phyloP scores from a whole-genome alignment of 1,284 basidiomycete species.

The Trichosporon asahii region DNA sequence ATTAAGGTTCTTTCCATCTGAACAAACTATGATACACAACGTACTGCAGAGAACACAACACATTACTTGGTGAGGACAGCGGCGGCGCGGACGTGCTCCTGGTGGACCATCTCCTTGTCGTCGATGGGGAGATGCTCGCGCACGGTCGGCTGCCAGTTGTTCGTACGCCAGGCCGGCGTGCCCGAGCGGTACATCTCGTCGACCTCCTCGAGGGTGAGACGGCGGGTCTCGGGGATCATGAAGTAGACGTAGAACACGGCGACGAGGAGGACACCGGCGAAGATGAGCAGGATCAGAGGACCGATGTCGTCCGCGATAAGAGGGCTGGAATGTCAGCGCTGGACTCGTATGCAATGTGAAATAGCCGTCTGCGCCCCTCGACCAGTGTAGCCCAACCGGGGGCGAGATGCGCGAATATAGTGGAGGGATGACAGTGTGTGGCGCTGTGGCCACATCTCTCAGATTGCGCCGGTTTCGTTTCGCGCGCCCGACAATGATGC shows the following conservation, averaged over 20 bases:
- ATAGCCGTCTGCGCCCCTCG: too few species aligned
- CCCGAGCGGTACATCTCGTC: conserved; percentile 68
- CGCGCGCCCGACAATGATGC: too few species aligned
- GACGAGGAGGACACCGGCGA: conserved; percentile 62
- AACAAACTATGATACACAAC: not conserved
- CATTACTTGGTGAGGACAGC: not conserved
- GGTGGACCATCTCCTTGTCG: conserved; percentile 9
- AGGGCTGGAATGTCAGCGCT: conserved; percentile 24
- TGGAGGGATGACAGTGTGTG: too few species aligned
- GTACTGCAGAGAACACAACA: not conserved
- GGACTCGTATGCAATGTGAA: too few species aligned
- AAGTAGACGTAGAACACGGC: conserved; percentile 61
- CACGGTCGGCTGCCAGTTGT: conserved; percentile 58
- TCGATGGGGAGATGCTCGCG: conserved; percentile 12
- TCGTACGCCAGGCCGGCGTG: conserved; percentile 64
- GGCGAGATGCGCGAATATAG: too few species aligned
- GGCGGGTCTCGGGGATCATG: conserved; percentile 67
- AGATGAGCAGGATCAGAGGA: conserved; percentile 59
- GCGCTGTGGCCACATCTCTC: too few species aligned
- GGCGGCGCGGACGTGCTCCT: conserved; percentile 2
- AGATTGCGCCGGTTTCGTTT: too few species aligned
- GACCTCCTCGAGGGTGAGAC: conserved; percentile 71
- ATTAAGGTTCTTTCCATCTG: not conserved
- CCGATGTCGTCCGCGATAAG: conserved; percentile 64
- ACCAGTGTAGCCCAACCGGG: too few species aligned